phyloP scores from a whole-genome alignment of 1,284 basidiomycete species.

The Malassezia japonica region DNA sequence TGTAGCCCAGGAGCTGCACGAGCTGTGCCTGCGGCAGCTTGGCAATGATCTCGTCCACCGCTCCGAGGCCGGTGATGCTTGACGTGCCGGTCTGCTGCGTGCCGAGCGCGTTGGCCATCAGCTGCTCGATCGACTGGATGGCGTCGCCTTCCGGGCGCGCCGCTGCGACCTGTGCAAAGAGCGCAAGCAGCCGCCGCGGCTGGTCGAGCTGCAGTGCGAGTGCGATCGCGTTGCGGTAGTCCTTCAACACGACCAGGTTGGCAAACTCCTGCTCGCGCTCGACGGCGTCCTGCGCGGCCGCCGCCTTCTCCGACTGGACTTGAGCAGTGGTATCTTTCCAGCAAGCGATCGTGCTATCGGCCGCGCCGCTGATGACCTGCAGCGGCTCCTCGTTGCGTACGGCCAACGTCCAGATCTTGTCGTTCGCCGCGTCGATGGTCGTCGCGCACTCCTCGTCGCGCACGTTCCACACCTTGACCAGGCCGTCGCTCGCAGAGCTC shows the following conservation, averaged over 20 bases:
- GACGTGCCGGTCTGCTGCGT: slow-evolving; percentile 8
- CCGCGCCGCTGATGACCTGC: slow-evolving; percentile 72
- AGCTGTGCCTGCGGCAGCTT: slow-evolving; percentile 65
- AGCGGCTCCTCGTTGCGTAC: slow-evolving; percentile 51
- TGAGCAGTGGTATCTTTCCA: slow-evolving; percentile 87
- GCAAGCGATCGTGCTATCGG: slow-evolving; percentile 83
- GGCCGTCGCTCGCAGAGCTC: slow-evolving; percentile 79
- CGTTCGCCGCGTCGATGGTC: slow-evolving; percentile 91
- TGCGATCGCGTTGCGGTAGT: slow-evolving; percentile 81
- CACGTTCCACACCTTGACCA: slow-evolving; percentile 92
- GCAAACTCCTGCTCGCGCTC: slow-evolving; percentile 78
- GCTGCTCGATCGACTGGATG: slow-evolving; percentile 12
- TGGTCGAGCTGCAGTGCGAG: slow-evolving; percentile 86
- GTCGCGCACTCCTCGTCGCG: slow-evolving; percentile 68
- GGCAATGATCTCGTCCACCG: slow-evolving; percentile 57
- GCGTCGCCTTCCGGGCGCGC: slow-evolving; percentile 24
- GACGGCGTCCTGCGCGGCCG: slow-evolving; percentile 24
- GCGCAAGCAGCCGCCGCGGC: slow-evolving; percentile 70
- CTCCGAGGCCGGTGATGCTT: slow-evolving; percentile 35
- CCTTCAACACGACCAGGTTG: slow-evolving; percentile 76
- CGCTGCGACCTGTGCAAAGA: slow-evolving; percentile 56
- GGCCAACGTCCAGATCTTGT: slow-evolving; percentile 81
- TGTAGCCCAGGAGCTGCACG: slow-evolving; percentile 68
- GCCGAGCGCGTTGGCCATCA: slow-evolving; percentile 18
- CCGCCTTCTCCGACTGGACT: slow-evolving; percentile 56